Percentiles rank a stretch among this genome's conserved stretches.
Evolutionary conservation across 805 yeast species (phyloP).

Genomic region (Komagataella phaffii): DNA sequence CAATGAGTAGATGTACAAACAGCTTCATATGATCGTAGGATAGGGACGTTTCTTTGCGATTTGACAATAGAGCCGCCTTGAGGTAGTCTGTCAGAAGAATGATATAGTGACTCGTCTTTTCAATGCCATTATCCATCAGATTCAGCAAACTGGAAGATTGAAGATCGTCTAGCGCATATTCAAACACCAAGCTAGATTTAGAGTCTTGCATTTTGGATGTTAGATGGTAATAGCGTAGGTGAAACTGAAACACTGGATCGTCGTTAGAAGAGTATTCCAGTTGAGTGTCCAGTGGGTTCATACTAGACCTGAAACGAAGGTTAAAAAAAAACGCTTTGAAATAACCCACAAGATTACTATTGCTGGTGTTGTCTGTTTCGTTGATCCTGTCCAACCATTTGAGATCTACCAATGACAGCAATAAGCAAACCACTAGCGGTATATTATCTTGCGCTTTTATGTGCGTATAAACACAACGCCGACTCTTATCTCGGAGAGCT

Average conservation of each 20-base stretch:
- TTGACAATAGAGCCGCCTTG: background rate
- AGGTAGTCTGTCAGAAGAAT: background rate
- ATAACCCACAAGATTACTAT: background rate
- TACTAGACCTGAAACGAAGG: background rate
- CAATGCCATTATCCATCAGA: background rate
- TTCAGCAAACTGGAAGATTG: background rate
- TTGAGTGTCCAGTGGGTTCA: background rate
- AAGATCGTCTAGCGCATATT: background rate
- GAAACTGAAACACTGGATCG: background rate
- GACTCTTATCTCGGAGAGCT: background rate
- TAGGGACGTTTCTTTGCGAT: background rate
- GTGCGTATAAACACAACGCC: background rate
- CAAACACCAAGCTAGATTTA: background rate
- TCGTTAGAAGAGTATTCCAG: background rate
- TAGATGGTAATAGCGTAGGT: background rate
- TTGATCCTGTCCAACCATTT: background rate
- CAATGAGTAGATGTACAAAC: background rate
- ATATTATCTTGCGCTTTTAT: background rate
- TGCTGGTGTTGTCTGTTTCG: background rate
- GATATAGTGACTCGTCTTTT: background rate
- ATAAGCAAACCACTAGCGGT: background rate
- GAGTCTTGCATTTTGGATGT: background rate
- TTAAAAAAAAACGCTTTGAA: background rate
- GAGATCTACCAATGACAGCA: background rate
- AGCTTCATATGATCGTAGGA: background rate